phyloP scores from a whole-genome alignment of 2,329 filamentous ascomycete species.

The Alternaria sp. region DNA sequence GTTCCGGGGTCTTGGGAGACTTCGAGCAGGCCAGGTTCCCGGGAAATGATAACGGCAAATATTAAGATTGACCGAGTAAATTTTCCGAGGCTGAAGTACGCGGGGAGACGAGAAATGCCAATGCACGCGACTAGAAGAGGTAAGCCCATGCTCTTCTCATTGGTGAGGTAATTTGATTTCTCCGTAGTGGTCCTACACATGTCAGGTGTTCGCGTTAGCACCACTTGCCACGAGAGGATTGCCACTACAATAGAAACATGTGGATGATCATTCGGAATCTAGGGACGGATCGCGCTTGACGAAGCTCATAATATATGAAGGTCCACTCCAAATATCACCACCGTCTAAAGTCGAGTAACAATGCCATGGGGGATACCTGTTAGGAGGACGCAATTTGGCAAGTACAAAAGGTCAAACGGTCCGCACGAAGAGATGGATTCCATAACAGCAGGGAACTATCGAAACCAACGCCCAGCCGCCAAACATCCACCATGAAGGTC shows the following conservation, averaged over 20 bases:
- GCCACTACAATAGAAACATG: not conserved
- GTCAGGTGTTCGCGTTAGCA: conserved; percentile 2
- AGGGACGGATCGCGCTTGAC: conserved; percentile 11
- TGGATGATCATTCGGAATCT: conserved; percentile 8
- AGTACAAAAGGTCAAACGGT: conserved; percentile 7
- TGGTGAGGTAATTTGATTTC: conserved; percentile 7
- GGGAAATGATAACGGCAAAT: conserved; percentile 5
- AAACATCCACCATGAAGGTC: conserved; percentile 8
- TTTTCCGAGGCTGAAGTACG: conserved; percentile 10
- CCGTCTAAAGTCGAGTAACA: conserved; percentile 6
- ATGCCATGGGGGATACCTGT: not conserved
- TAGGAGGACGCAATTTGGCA: not conserved
- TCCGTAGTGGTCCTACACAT: not conserved
- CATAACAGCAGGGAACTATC: not conserved
- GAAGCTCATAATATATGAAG: conserved; percentile 7
- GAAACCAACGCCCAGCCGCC: not conserved
- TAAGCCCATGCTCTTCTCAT: not conserved
- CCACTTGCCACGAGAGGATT: not conserved
- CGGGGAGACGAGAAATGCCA: conserved; percentile 6
- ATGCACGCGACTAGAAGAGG: conserved; percentile 1
- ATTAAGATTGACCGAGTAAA: not conserved
- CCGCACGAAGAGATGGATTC: not conserved
- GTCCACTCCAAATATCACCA: conserved; percentile 4
- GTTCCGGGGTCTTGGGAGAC: not conserved
- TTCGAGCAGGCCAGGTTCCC: not conserved